Conservation (phyloP, 2,329 filamentous ascomycete species). For the Teratosphaeria pseudoeucalypti region DNA sequence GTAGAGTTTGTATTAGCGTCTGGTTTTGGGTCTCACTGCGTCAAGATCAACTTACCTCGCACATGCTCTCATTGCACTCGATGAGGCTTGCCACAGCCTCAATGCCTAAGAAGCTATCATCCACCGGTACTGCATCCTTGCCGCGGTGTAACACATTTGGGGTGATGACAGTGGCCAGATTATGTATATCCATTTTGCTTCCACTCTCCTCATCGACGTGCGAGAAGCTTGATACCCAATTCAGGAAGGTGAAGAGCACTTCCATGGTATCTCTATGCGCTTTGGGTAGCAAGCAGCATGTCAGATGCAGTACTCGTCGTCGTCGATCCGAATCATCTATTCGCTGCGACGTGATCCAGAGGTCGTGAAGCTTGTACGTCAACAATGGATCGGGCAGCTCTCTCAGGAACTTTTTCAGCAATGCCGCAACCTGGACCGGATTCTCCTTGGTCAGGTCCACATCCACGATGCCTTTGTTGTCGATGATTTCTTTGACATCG, state of each 20-base stretch:
- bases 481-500: slow-evolving; percentile 76
- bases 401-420: slow-evolving; percentile 89
- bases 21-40: neutral
- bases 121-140: slow-evolving; percentile 32
- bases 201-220: slow-evolving; percentile 94
- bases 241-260: slow-evolving; percentile 89
- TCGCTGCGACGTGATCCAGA: slow-evolving; percentile 84
- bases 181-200: slow-evolving; percentile 98
- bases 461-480: slow-evolving; percentile 72
- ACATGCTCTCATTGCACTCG: slow-evolving; percentile 90
- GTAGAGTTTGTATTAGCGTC: slow-evolving; percentile 1
- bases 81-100: slow-evolving; percentile 88
- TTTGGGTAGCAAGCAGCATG: slow-evolving; percentile 87
- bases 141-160: slow-evolving; percentile 70
- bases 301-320: slow-evolving; percentile 75
- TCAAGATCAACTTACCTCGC: slow-evolving; percentile 59
- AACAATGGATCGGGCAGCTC: slow-evolving; percentile 90
- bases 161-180: slow-evolving; percentile 91
- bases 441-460: slow-evolving; percentile 81
- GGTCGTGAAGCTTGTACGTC: slow-evolving; percentile 84
- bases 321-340: slow-evolving; percentile 72
- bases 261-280: slow-evolving; percentile 88
- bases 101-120: slow-evolving; percentile 88
- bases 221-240: slow-evolving; percentile 95
- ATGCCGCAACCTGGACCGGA: slow-evolving; percentile 84